Percentiles rank a stretch among this genome's conserved stretches.
These are phyloP conservation scores for Cystobasidium tubakii DNA, from an alignment of 768 basidiomycete species.

Conservation along the genomic window DNA sequence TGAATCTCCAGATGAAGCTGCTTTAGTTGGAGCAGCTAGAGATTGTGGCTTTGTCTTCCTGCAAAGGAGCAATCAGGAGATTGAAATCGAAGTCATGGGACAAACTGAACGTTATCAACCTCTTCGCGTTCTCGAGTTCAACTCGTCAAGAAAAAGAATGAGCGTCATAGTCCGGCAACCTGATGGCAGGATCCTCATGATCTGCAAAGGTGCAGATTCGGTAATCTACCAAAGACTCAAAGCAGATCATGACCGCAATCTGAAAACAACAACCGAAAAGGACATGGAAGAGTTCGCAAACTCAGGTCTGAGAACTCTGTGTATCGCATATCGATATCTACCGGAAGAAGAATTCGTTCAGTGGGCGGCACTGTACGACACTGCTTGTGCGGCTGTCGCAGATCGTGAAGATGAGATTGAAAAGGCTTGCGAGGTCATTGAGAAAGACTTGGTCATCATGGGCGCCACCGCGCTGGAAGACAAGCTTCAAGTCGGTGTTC, in stretches of 20 bases:
- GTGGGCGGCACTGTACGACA: slow-evolving; percentile 76
- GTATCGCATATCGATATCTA: slow-evolving; percentile 73
- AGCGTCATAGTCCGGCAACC: slow-evolving; percentile 81
- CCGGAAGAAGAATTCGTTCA: slow-evolving; percentile 73
- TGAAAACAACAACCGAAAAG: slow-evolving; percentile 71
- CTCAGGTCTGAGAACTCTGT: slow-evolving; percentile 80
- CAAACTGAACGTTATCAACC: slow-evolving; percentile 73
- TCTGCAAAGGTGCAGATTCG: slow-evolving; percentile 95
- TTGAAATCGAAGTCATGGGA: slow-evolving; percentile 90
- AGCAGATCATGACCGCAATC: slow-evolving; percentile 63
- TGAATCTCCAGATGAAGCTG: slow-evolving; percentile 91
- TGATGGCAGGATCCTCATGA: slow-evolving; percentile 72
- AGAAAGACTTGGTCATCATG: slow-evolving; percentile 73
- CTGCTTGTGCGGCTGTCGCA: slow-evolving; percentile 66
- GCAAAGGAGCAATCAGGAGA: slow-evolving; percentile 61
- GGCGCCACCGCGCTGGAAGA: slow-evolving; percentile 96
- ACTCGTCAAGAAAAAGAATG: slow-evolving; percentile 90
- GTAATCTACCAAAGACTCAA: slow-evolving; percentile 83
- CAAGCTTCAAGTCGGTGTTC: slow-evolving; percentile 93
- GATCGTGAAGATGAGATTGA: slow-evolving; percentile 89
- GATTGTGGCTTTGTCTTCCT: slow-evolving; percentile 92
- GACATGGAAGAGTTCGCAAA: slow-evolving; percentile 95
- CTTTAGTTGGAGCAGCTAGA: slow-evolving; percentile 81
- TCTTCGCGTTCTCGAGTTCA: slow-evolving; percentile 84
- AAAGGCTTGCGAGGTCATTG: slow-evolving; percentile 73